These are phyloP conservation scores for Fusarium gaditjirri DNA, from an alignment of 2,329 filamentous ascomycete genomes.

Conservation along the genomic window DNA sequence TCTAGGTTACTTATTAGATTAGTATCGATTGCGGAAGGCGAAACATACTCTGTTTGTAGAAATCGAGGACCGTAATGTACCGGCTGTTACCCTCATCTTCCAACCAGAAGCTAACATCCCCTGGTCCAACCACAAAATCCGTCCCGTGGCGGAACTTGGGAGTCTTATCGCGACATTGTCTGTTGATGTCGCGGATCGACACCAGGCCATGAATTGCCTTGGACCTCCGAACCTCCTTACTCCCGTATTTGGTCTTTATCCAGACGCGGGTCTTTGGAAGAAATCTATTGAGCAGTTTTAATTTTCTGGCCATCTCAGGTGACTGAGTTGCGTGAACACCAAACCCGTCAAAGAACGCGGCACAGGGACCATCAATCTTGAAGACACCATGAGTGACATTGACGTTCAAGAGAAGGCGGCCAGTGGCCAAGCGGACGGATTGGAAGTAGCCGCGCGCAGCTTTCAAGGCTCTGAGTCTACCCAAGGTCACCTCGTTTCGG, in stretches of 20 bases:
- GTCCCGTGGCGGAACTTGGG: conserved; percentile 38
- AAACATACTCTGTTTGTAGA: conserved; percentile 55
- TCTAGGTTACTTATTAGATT: conserved; percentile 41
- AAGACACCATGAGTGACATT: conserved; percentile 67
- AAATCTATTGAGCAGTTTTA: conserved; percentile 51
- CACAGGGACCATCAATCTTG: conserved; percentile 52
- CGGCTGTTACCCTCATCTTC: conserved; percentile 39
- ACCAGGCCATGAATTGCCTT: conserved; percentile 48
- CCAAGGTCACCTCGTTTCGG: conserved; percentile 42
- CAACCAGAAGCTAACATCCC: conserved; percentile 48
- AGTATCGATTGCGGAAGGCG: not conserved
- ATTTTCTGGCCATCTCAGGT: not conserved
- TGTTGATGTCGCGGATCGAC: conserved; percentile 34
- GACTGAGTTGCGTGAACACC: conserved; percentile 20
- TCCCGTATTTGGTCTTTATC: conserved; percentile 47
- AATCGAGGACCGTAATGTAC: conserved; percentile 55
- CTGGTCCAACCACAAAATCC: conserved; percentile 48
- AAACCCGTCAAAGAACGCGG: conserved; percentile 48
- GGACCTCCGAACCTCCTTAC: conserved; percentile 45
- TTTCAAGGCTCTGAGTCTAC: conserved; percentile 48
- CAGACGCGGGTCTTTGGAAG: conserved; percentile 53
- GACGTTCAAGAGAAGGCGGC: conserved; percentile 63
- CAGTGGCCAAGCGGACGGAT: conserved; percentile 64
- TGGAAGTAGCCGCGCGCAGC: conserved; percentile 66
- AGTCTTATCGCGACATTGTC: conserved; percentile 19